A percentile compares a stretch with the other conserved stretches of the same genome.
Evolutionary conservation across 1,139 yeast genomes (phyloP).

Genomic region (Tardiomyces digboiensis): DNA sequence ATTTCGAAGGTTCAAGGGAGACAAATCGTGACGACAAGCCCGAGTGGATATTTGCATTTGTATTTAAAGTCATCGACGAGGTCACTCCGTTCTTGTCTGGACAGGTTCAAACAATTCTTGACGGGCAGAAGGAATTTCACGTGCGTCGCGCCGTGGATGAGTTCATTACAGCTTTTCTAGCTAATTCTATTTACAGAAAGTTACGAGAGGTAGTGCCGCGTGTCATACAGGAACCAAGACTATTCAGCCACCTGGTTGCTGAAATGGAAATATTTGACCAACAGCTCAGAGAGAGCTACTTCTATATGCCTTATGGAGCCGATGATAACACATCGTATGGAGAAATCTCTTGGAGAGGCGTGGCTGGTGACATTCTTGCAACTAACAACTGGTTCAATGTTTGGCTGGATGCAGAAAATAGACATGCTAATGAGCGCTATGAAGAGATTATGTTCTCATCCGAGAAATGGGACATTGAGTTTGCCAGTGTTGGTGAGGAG

Average conservation of each 20-base stretch:
- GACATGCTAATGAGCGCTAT: conserved; percentile 35
- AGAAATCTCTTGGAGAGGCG: conserved; percentile 39
- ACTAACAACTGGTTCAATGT: conserved; percentile 34
- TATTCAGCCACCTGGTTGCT: conserved; percentile 50
- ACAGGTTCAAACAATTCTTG: background rate
- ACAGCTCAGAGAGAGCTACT: conserved; percentile 41
- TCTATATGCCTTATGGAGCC: conserved; percentile 39
- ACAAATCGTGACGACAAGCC: conserved; percentile 70
- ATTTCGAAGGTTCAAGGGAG: conserved; percentile 47
- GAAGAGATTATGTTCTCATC: conserved; percentile 44
- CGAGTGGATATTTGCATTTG: conserved; percentile 63
- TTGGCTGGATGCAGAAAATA: conserved; percentile 62
- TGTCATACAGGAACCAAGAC: conserved; percentile 36
- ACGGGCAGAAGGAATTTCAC: background rate
- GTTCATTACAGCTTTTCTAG: conserved; percentile 45
- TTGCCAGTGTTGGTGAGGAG: conserved; percentile 43
- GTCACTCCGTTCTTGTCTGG: background rate
- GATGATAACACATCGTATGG: conserved; percentile 9
- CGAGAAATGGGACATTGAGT: conserved; percentile 53
- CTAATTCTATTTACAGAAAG: conserved; percentile 39
- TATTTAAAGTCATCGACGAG: conserved; percentile 41
- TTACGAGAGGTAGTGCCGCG: conserved; percentile 29
- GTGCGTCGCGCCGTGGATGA: conserved; percentile 34
- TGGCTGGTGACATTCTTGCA: conserved; percentile 45
- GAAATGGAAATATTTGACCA: conserved; percentile 56